These are phyloP conservation scores for Powellomyces hirtus DNA, from an alignment of 192 early-diverging fungal species.

Conservation along the genomic window DNA sequence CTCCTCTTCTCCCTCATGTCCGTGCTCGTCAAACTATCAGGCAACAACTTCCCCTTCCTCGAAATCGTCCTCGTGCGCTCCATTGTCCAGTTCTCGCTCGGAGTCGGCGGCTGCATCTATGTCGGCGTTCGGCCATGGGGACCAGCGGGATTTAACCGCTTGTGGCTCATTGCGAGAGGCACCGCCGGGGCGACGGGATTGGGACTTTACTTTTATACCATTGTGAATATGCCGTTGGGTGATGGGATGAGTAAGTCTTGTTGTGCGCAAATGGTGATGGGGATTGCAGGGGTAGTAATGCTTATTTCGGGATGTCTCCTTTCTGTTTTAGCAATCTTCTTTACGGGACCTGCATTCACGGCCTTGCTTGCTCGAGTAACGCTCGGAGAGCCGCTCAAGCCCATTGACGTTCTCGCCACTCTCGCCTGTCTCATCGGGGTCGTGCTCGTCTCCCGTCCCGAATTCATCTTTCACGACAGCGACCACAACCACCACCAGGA, in stretches of 20 bases:
- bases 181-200: constrained; percentile 56
- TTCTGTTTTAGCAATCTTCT: constrained; percentile 58
- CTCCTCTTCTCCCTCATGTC: constrained; percentile 72
- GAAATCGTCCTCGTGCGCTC: constrained; percentile 74
- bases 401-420: constrained; percentile 55
- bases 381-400: constrained; percentile 63
- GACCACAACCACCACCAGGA: not conserved
- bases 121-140: constrained; percentile 58
- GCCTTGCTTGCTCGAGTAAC: constrained; percentile 61
- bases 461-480: constrained; percentile 11
- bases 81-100: constrained; percentile 60
- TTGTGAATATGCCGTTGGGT: constrained; percentile 66
- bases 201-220: constrained; percentile 68
- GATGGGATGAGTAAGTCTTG: constrained; percentile 66
- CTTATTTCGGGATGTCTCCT: not conserved
- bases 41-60: constrained; percentile 56
- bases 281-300: no score
- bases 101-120: constrained; percentile 52
- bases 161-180: constrained; percentile 64
- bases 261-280: no score
- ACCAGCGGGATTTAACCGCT: constrained; percentile 39
- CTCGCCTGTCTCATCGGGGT: constrained; percentile 61
- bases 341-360: constrained; percentile 74
- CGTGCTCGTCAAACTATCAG: constrained; percentile 65
- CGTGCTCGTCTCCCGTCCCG: constrained; percentile 15